Evolutionary conservation across 1,139 yeast species (phyloP).

Genomic region (Hyphopichia pseudoburtonii): DNA sequence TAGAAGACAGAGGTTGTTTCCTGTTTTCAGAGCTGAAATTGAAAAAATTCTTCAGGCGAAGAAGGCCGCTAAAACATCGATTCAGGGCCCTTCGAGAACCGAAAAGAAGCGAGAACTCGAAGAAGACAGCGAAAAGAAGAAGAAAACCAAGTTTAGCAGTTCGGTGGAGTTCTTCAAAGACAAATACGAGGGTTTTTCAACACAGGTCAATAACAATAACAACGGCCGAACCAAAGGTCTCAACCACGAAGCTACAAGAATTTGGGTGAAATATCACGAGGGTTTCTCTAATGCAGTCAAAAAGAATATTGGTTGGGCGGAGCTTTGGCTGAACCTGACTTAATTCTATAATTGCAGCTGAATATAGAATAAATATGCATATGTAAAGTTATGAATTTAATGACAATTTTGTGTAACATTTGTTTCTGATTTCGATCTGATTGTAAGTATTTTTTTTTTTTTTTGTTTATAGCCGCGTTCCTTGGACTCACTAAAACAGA

Average conservation of each 20-base stretch:
- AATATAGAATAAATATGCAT: too few relatives aligned
- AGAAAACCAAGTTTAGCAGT: constrained; percentile 22
- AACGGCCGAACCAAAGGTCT: constrained; percentile 16
- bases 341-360: too few relatives aligned
- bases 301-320: constrained; percentile 78
- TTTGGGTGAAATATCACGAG: constrained; percentile 92
- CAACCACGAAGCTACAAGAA: constrained; percentile 33
- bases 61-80: constrained; percentile 33
- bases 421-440: too few relatives aligned
- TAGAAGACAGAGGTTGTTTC: constrained; percentile 37
- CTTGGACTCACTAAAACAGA: background rate
- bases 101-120: constrained; percentile 18
- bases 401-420: too few relatives aligned
- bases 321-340: constrained; percentile 57
- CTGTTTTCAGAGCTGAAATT: constrained; percentile 40
- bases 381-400: too few relatives aligned
- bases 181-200: constrained; percentile 34
- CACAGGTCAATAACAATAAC: constrained; percentile 17
- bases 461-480: background rate
- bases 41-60: constrained; percentile 29
- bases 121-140: constrained; percentile 24
- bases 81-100: constrained; percentile 20
- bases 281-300: constrained; percentile 95
- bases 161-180: constrained; percentile 44
- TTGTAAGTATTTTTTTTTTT: too few relatives aligned